These are phyloP conservation scores for Fraxinus angustifolia DNA, from an alignment of 305 asterid species.

Conservation along the genomic window DNA sequence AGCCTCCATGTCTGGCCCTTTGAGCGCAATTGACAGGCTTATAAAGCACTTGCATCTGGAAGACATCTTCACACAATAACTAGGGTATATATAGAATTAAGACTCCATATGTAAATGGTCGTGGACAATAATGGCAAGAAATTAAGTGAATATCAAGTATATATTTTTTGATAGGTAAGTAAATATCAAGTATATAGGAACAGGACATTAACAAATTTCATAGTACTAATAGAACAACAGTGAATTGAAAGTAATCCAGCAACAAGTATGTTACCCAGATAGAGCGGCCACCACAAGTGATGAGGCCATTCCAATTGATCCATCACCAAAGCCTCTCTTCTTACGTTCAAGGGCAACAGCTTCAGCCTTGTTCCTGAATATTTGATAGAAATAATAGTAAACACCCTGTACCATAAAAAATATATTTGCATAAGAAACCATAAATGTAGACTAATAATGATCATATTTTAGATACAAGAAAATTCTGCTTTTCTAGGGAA, in stretches of 20 bases:
- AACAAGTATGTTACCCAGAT: constrained; percentile 63
- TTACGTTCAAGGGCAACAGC: constrained; percentile 60
- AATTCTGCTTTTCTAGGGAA: constrained; percentile 10
- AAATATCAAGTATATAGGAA: not conserved
- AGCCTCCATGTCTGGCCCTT: not conserved
- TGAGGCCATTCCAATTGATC: constrained; percentile 93
- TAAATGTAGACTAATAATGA: constrained; percentile 20
- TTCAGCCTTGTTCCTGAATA: constrained; percentile 91
- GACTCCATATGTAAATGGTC: not conserved
- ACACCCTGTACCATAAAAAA: constrained; percentile 90
- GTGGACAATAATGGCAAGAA: not conserved
- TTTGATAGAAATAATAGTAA: constrained; percentile 99
- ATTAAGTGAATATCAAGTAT: not conserved
- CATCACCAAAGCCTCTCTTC: constrained; percentile 82
- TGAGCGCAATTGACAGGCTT: not conserved
- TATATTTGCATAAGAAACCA: constrained; percentile 44
- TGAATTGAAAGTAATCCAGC: constrained; percentile 4
- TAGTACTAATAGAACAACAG: constrained; percentile 1
- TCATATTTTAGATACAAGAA: constrained; percentile 20
- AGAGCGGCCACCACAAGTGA: constrained; percentile 89
- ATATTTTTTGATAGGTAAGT: too few relatives aligned
- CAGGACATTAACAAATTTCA: not conserved
- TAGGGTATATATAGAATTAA: not conserved
- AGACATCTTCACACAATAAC: not conserved
- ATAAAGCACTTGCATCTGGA: not conserved